phyloP scores from a whole-genome alignment of 1,139 yeast species.

The Geotrichum aggregatum region DNA sequence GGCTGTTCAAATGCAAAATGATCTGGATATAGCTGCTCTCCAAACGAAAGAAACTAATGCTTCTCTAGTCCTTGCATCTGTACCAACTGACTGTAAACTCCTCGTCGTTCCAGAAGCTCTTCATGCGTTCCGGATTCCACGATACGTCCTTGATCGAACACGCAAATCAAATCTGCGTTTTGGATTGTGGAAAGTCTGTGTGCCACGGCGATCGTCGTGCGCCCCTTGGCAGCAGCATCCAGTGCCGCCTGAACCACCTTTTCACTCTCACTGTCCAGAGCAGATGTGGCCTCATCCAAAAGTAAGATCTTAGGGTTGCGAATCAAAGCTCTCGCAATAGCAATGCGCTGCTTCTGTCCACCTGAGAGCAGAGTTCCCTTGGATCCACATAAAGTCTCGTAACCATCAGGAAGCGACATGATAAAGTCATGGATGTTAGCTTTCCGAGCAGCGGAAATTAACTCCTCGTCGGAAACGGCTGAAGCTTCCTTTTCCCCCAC shows the following conservation, averaged over 20 bases:
- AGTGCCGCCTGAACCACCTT: conserved; percentile 66
- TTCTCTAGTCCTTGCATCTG: conserved; percentile 31
- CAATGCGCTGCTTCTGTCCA: conserved; percentile 76
- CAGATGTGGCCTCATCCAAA: conserved; percentile 78
- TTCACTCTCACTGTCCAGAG: conserved; percentile 75
- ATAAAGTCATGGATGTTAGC: conserved; percentile 82
- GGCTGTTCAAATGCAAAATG: too few species aligned
- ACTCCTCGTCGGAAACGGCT: conserved; percentile 41
- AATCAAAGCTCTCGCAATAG: conserved; percentile 71
- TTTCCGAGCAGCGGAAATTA: conserved; percentile 62
- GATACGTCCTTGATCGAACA: conserved; percentile 64
- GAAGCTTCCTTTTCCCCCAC: conserved; percentile 27
- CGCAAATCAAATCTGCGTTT: conserved; percentile 87
- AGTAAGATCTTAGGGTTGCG: conserved; percentile 64
- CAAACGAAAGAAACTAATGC: not conserved
- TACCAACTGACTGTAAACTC: conserved; percentile 43
- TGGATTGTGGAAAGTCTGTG: conserved; percentile 88
- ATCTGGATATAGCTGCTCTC: too few species aligned
- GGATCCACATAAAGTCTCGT: conserved; percentile 79
- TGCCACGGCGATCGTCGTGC: conserved; percentile 87
- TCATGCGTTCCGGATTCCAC: conserved; percentile 62
- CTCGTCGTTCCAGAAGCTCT: conserved; percentile 37
- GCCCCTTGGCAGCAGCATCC: conserved; percentile 57
- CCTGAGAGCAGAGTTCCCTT: conserved; percentile 78
- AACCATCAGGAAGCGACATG: conserved; percentile 71